Base-by-base conservation (phyloP, 805 yeast species). In the Yamadazyma tumulicola region DNA sequence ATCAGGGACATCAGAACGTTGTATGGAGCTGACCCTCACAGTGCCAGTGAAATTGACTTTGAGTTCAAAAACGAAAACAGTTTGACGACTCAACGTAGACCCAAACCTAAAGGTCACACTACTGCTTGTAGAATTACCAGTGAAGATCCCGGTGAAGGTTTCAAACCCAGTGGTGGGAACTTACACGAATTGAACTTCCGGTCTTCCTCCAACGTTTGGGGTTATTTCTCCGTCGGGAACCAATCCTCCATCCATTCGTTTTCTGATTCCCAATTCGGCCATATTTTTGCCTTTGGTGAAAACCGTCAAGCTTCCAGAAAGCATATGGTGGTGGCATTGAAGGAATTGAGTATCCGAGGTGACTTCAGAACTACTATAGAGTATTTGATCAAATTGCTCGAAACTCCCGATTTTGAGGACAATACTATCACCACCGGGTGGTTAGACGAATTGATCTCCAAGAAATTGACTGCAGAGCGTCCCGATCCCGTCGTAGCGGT, bases 81-180 rank as follows among this genome's bases (percentile, higher is more conserved):
- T 18, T 69, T 78, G 46, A 74, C 78, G 48, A 75, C 82, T 37
- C 99, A 93, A 69, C 80, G 97, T 62, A 79, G 78, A 51, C 99
- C 99, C 23, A 75, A 73, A 48, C 98, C 99, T 51, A 88, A 87
- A 71, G 99, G 99, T 41, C 99, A 93, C 64, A 85, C 96, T 64
- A 93, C 97, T 31, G 98, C 98, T 34, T 91, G 97, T 69, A 88
- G 99, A 72, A 93, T 93, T 61, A 93, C 98, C 22, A 86, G 96
- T 10, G 99, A 93, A 67, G 99, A 93, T 66, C 99, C 99, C 31
- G 94, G 95, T 57, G 97, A 91, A 69, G 99, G 98, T 31, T 93
- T 93, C 77, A 93, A 93, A 65, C 99, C 99, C 35, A 85, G 96
- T 26, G 94, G 96, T 56, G 99, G 99, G 69, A 79, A 88, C 35